Conservation (phyloP, 352 stramenopile species). For the Peronospora destructor region DNA sequence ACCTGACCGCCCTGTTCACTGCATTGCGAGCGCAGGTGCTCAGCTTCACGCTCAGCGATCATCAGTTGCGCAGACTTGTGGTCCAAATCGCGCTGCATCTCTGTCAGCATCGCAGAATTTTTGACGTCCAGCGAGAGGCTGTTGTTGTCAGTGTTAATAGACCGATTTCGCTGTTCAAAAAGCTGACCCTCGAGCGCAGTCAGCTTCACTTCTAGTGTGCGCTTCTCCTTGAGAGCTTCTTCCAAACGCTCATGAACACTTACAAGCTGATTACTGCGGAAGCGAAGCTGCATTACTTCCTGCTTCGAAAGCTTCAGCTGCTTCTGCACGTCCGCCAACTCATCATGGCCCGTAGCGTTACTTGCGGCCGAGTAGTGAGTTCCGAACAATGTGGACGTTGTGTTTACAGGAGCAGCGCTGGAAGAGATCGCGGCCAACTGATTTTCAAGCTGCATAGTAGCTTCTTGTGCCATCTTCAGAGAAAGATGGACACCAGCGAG, state of each 20-base stretch:
- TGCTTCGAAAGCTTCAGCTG: constrained; percentile 72
- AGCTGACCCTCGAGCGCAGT: constrained; percentile 69
- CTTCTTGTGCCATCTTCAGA: constrained; percentile 30
- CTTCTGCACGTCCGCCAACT: constrained; percentile 58
- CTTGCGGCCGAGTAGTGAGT: constrained; percentile 18
- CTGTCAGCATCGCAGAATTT: constrained; percentile 32
- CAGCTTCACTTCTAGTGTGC: constrained; percentile 71
- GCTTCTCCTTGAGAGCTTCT: constrained; percentile 71
- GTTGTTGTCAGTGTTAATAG: constrained; percentile 44
- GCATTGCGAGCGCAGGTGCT: constrained; percentile 31
- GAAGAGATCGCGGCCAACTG: constrained; percentile 29
- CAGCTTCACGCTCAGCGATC: constrained; percentile 40
- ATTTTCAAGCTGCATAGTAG: constrained; percentile 34
- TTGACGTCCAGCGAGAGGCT: constrained; percentile 36
- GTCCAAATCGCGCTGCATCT: constrained; percentile 54
- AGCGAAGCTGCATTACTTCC: constrained; percentile 78
- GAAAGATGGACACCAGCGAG: constrained; percentile 22
- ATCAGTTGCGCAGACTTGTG: constrained; percentile 46
- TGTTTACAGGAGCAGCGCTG: constrained; percentile 7
- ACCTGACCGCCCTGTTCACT: constrained; percentile 5
- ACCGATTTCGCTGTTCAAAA: constrained; percentile 66
- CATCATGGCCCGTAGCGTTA: constrained; percentile 27
- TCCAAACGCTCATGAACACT: constrained; percentile 62
- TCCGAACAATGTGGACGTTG: constrained; percentile 26
- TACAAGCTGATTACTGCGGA: constrained; percentile 74